Base-by-base conservation (phyloP, 345 rosid genomes). In the Pugionium cornutum region DNA sequence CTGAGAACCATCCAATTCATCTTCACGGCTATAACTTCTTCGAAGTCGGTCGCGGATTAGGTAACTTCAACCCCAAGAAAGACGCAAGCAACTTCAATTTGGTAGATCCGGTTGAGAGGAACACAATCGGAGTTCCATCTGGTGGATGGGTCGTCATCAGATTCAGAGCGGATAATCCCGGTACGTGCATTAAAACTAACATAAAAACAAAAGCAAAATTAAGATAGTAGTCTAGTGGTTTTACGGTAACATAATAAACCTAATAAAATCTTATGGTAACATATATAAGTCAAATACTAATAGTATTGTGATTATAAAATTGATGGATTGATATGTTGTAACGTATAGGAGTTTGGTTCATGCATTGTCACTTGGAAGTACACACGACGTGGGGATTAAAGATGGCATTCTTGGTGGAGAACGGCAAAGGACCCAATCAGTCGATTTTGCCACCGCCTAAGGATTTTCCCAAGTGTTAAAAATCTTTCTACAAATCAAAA, bases 381-480 rank as follows among this genome's bases (percentile, higher is more conserved):
- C 99, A 94, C 79, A 94, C 99, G 25, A 86, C 97, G 44, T 94
- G 99, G 99, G 99, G 99, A 58, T 78, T 94, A 7, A 94, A 88
- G 82, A 94, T 94, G 99, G 97, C 99, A 4, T 94, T 94, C 69
- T 71, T 88, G 78, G 99, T 91, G 75, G 95, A 86, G 41, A 91
- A 91, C 46, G 99, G 97, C 30, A 94, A 85, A 80, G 95, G 92
- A 37, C 91, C 87, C 3, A 87, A 83, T 26, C 66, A 91, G 70
- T 91, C 97, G 31, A 78, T 91, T 64, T 71, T 91, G 51, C 99
- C 96, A 39, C 97, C 99, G 56, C 99, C 99, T 4, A 82, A 71
- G 4, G 97, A 94, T 75, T 84, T 90, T 75, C 99, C 97, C 4
- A 90, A 88, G 67, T 94, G 99, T 69, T 87, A 74, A 18, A 18